Evolutionary conservation across 371 early-diverging fungal species (phyloP), one percentile per base, ranked within the genome.

Genomic region (Mortierella sp.): DNA sequence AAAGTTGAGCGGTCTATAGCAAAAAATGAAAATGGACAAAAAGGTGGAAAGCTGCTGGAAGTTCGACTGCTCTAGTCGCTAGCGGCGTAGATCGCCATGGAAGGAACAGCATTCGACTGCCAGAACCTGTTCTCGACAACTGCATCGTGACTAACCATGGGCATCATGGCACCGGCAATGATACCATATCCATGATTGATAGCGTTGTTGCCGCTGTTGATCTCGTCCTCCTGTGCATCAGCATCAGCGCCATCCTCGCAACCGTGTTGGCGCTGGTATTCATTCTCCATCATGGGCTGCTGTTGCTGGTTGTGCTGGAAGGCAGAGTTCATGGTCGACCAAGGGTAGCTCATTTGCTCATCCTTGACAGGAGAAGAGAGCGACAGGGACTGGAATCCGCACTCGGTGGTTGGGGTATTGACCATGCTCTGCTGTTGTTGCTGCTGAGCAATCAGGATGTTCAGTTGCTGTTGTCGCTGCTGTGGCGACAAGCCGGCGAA

Each of bases 321-420:
- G 13, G 31, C 59, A 24, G 16, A 3, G n/a, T 12, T n/a, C 55
- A 63, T 38, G 13, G 50, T 18, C 8, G 54, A 31, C 74, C 74
- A 73, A 18, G 60, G 51, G 27, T 67, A 67, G 18, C 39, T 50
- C 51, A 63, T 50, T 5, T 53, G 65, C 24, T 58, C 59, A 30
- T 73, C 74, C 64, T 63, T 58, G 14, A 47, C 63, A 2, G 67
- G 71, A n/a, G 74, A 68, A 1, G 74, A 51, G 28, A 73, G 27
- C 10, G 68, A 68, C 52, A 73, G 26, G 10, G 74, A 67, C 54
- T 68, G 68, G 50, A 73, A 73, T 4, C 68, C 68, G n/a, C 68
- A 64, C 54, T 73, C 74, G 1, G 68, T 73, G 13, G 74, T 73
- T 12, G 74, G 74, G 14, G 74, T 67, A 23, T 53, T 60, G 30